Base-by-base conservation (phyloP, 805 yeast species). In the Diddensiella transvaalensis region DNA sequence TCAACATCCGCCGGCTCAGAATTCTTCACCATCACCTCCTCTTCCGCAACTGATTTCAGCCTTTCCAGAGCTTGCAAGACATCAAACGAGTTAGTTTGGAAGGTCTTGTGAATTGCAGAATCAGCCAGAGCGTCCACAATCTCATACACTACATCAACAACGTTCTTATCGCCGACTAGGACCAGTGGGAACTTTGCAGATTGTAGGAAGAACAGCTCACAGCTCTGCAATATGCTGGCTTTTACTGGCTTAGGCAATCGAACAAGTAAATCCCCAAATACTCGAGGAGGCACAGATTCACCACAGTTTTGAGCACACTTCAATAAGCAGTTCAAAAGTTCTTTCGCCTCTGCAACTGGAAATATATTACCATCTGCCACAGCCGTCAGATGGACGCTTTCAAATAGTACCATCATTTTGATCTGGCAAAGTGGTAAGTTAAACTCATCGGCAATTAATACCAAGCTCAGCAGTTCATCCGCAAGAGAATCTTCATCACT, bases 51-150 rank as follows among this genome's bases (percentile, higher is more conserved):
- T 23, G 44, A 32, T 3, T 53, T 40, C 18, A 58, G 52, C 29
- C 49, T 40, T n/a, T 54, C 53, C 21, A 57, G 38, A 32, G 55
- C 40, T 4, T 46, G 29, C 5, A 43, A 36, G 2, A 58, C 26
- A 22, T 46, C 53, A 40, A 41, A 49, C 11, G 46, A 15, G 38
- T 52, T 48, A 3, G 52, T 38, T 8, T 30, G 24, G 23, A 49
- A 46, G 17, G 54, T 36, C 13, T 47, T 50, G 17, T 54, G 50
- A 13, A 49, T 43, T 8, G 48, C 51, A 10, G 53, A 48, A 40
- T 58, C 60, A 2, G 59, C 58, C 18, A 53, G 30, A 1, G 62
- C 60, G 48, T 59, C 64, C 1, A 59, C 51, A 22, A 60, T 43
- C 41, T 58, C 60, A 36, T 51, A 46, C 36, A 58, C 24, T 13